These are phyloP conservation scores for Heliamphora pulchella DNA, from an alignment of 179 eudicot genomes.

Conservation along the genomic window DNA sequence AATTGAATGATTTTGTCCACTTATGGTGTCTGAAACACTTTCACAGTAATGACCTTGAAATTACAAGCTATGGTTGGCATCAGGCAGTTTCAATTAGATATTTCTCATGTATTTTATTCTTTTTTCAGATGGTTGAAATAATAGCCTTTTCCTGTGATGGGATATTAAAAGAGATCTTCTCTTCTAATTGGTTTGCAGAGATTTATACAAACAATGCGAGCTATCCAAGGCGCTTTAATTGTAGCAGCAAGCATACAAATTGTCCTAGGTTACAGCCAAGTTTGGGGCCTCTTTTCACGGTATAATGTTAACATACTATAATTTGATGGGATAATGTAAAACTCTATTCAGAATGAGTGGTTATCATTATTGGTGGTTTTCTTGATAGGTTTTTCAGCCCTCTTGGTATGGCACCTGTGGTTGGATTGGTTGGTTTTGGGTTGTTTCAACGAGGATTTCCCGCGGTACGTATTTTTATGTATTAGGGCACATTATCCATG, in stretches of 20 bases:
- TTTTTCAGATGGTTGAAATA: not conserved
- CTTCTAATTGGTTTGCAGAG: constrained; percentile 44
- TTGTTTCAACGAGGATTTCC: constrained; percentile 86
- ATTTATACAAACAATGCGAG: constrained; percentile 92
- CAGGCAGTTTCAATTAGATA: not conserved
- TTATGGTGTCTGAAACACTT: not conserved
- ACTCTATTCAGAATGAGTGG: not conserved
- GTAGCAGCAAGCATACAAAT: constrained; percentile 91
- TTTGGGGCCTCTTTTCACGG: constrained; percentile 98
- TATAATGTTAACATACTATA: constrained; percentile 19
- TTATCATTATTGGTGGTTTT: not conserved
- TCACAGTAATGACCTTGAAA: no score
- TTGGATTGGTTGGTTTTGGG: constrained; percentile 91
- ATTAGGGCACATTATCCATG: not conserved
- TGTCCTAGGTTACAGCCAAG: constrained; percentile 89
- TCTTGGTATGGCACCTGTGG: constrained; percentile 99
- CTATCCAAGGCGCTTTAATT: constrained; percentile 92
- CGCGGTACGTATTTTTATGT: constrained; percentile 36
- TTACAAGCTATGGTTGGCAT: not conserved
- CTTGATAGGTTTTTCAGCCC: constrained; percentile 87
- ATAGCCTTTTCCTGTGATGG: not conserved
- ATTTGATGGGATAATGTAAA: not conserved
- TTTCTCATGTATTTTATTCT: not conserved
- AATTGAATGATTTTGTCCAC: not conserved
- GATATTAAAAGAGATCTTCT: constrained; percentile 9